phyloP scores from a whole-genome alignment of 1,284 basidiomycete genomes.

The Apiotrichum gamsii region DNA sequence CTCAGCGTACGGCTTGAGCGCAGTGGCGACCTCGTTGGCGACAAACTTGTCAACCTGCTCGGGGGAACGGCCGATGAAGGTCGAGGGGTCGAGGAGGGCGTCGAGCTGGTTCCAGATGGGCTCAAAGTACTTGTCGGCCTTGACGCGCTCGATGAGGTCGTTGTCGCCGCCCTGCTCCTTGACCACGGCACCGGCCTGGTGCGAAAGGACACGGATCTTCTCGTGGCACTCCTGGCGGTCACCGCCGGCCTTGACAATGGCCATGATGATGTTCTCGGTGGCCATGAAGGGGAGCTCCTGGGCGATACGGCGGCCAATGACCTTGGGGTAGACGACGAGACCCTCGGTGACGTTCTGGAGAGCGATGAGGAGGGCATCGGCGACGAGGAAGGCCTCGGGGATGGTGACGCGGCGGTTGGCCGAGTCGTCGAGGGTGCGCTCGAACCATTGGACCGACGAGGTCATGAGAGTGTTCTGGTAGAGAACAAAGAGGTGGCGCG shows the following conservation, averaged over 20 bases:
- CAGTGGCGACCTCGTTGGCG: constrained; percentile 82
- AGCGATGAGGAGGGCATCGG: constrained; percentile 91
- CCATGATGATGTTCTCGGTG: constrained; percentile 99
- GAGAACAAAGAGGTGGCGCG: constrained; percentile 85
- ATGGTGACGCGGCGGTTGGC: constrained; percentile 94
- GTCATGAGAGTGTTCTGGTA: constrained; percentile 94
- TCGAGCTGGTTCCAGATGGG: constrained; percentile 53
- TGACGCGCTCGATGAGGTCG: constrained; percentile 86
- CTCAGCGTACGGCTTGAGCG: constrained; percentile 59
- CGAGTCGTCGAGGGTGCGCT: constrained; percentile 91
- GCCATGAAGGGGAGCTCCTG: constrained; percentile 99
- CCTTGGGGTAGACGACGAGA: constrained; percentile 93
- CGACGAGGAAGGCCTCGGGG: constrained; percentile 94
- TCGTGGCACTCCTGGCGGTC: constrained; percentile 97
- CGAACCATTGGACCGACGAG: constrained; percentile 88
- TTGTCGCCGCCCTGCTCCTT: constrained; percentile 94
- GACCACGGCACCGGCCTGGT: constrained; percentile 89
- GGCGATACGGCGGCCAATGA: constrained; percentile 82
- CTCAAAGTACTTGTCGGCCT: constrained; percentile 59
- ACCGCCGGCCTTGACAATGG: constrained; percentile 87
- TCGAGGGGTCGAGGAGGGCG: constrained; percentile 63
- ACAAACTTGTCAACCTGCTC: constrained; percentile 90
- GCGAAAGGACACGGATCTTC: constrained; percentile 90
- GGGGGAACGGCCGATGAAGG: constrained; percentile 84
- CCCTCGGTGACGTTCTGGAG: constrained; percentile 97